Evolutionary conservation across 1,284 basidiomycete species (phyloP), one percentile per base, ranked within the genome.

Genomic region (Trametes versicolor): DNA sequence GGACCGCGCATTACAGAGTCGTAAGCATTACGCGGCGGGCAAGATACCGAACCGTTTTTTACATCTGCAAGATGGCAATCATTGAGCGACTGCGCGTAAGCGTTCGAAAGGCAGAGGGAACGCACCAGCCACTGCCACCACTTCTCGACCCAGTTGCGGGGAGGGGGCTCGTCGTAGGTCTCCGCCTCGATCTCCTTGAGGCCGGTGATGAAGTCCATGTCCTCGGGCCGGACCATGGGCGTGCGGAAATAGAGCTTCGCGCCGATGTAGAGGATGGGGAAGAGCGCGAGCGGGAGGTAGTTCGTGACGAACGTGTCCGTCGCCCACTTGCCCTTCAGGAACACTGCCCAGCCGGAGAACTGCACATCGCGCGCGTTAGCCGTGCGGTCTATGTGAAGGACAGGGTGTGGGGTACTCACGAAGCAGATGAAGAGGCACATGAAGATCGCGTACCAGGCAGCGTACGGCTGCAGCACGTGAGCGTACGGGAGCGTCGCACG

Each of bases 191-290:
- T 90, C 76, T 93, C 88, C 47, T 85, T 89, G 60, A 93, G 80
- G 62, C 89, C 86, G 9, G 83, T 82, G 58, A 88, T 77, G 72
- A 97, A 94, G 78, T 97, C 95, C 87, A 97, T 94, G 36, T 95
- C 86, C 27, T 81, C 73, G 12, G 86, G 72, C 51, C 74, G 79
- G 41, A 89, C 78, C 19, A 81, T 75, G 13, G 83, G 79, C 29
- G 79, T 76, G 71, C 81, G 83, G 74, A 85, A 85, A 72, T 79
- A 83, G 27, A 87, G 71, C 70, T 85, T 86, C 62, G 87, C 84
- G 9, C 80, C 85, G 50, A 86, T 8, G 77, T 93, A 96, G 51
- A 96, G 75, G 63, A 95, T 66, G 21, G 92, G 90, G 86, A 95
- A 96, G 55, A 92, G 69, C n/a, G 78, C 78, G 52, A 95, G 78